A percentile compares a stretch with the other conserved stretches of the same genome.
These are phyloP conservation scores for Cordyceps cateniannulata DNA, from an alignment of 2,329 filamentous ascomycete species.

Conservation along the genomic window DNA sequence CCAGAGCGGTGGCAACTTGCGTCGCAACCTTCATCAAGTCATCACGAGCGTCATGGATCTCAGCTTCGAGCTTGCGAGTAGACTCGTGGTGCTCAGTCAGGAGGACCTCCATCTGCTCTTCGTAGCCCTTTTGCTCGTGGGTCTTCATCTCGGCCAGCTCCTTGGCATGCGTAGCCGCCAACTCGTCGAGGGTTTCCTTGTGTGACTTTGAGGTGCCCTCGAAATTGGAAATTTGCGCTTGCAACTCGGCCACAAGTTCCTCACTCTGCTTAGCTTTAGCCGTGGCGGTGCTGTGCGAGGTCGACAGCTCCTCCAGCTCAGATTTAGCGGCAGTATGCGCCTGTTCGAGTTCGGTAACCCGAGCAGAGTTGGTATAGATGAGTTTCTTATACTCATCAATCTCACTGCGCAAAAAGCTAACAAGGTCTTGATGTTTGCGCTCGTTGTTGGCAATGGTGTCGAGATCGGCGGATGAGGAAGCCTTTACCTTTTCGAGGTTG, in stretches of 20 bases:
- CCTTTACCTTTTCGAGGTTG: slow-evolving; percentile 38
- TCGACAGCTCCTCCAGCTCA: slow-evolving; percentile 61
- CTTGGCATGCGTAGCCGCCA: slow-evolving; percentile 44
- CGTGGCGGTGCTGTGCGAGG: slow-evolving; percentile 47
- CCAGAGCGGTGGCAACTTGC: slow-evolving; percentile 53
- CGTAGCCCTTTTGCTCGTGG: slow-evolving; percentile 47
- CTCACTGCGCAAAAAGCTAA: slow-evolving; percentile 60
- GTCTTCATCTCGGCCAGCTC: slow-evolving; percentile 44
- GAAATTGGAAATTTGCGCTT: slow-evolving; percentile 54
- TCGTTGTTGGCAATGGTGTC: slow-evolving; percentile 41
- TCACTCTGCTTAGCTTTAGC: slow-evolving; percentile 40
- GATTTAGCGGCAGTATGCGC: slow-evolving; percentile 59
- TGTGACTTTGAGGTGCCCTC: slow-evolving; percentile 50
- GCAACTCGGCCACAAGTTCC: slow-evolving; percentile 44
- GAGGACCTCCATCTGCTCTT: slow-evolving; percentile 51
- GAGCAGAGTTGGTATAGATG: slow-evolving; percentile 60
- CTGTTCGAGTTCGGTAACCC: slow-evolving; percentile 68
- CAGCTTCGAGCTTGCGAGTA: slow-evolving; percentile 49
- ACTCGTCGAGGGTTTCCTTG: slow-evolving; percentile 42
- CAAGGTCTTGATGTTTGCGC: slow-evolving; percentile 51
- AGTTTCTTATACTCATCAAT: slow-evolving; percentile 76
- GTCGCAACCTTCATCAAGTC: slow-evolving; percentile 59
- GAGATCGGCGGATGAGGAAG: slow-evolving; percentile 32
- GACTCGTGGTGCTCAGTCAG: slow-evolving; percentile 54
- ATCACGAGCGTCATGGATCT: slow-evolving; percentile 59